Base-by-base conservation (phyloP, 768 basidiomycete species). In the Amanita jacksonii region DNA sequence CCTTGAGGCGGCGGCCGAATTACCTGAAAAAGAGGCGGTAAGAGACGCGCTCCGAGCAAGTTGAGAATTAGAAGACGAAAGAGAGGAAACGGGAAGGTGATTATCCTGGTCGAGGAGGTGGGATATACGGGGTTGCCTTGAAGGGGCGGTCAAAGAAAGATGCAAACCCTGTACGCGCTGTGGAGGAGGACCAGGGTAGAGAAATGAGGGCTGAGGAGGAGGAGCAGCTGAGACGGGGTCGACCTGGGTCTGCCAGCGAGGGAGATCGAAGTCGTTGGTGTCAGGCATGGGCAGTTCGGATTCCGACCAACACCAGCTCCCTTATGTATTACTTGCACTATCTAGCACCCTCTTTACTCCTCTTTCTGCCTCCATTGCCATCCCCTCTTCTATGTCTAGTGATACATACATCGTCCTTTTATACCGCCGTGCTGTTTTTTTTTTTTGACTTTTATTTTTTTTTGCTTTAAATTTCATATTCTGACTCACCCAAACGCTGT, bases 201-300 rank as follows among this genome's bases (percentile, higher is more conserved):
- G 74, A 66, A 59, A 77, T 16, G 68, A 58, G 9, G 79, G 65
- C 32, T 60, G 76, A 28, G 65, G 76, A 8, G 79, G 46, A 53
- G 62, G 52, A 43, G 62, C 53, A 28, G 65, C 50, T 70, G 74
- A 54, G 55, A 64, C 49, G 60, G 69, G 47, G 73, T 91, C 57
- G 63, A 69, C 53, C 77, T 70, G 61, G 70, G 79, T 51, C 69
- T 64, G 79, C 82, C 74, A 77, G 76, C 75, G 53, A 72, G 79
- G 72, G 75, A 97, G 54, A 65, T 85, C 84, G 66, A 85, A 88
- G 69, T 86, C 83, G 79, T 85, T 83, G 56, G 78, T 63, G 68
- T 76, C 77, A 66, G 72, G 69, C 70, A 85, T 83, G 75, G 31
- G 5, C 12, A 3, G 15, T 20, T 22, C 20, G 37, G 5, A 20